phyloP scores from a whole-genome alignment of 768 basidiomycete genomes.

The Tricholoma bakamatsutake region DNA sequence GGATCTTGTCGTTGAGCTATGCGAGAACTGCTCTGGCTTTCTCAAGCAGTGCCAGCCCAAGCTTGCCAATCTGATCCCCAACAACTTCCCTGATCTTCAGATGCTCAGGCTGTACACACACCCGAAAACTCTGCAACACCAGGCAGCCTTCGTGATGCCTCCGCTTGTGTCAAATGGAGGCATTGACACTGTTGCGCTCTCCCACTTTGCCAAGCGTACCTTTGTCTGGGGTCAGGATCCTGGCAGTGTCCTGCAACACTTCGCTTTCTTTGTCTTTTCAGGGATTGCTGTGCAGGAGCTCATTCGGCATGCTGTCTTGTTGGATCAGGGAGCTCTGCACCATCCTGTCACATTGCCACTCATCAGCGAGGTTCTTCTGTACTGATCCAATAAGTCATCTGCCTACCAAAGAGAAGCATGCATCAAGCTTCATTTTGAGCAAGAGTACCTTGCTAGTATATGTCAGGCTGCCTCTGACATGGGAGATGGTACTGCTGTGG shows the following conservation, averaged over 20 bases:
- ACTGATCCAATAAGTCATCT: neutral
- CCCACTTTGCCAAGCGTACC: neutral
- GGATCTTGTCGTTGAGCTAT: too few species aligned
- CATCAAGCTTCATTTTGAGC: neutral
- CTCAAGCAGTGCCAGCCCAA: too few species aligned
- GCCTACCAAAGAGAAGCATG: neutral
- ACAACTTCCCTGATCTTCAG: too few species aligned
- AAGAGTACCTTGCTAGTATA: neutral
- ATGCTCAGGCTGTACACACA: too few species aligned
- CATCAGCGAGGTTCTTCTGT: neutral
- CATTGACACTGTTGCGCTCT: neutral
- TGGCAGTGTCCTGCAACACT: neutral
- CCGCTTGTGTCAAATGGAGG: neutral
- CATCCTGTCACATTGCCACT: neutral
- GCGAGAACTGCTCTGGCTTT: too few species aligned
- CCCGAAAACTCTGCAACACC: too few species aligned
- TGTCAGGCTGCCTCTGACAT: neutral
- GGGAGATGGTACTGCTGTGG: neutral
- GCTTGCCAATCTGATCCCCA: too few species aligned
- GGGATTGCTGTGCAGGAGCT: neutral
- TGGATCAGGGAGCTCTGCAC: neutral
- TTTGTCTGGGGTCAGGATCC: neutral
- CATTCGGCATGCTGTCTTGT: neutral
- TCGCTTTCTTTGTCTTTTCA: neutral
- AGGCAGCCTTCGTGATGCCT: neutral